These are phyloP conservation scores for slime mould (Dictyostelium discoideum) DNA, from an alignment of 78 protist species.

Conservation along the genomic window DNA sequence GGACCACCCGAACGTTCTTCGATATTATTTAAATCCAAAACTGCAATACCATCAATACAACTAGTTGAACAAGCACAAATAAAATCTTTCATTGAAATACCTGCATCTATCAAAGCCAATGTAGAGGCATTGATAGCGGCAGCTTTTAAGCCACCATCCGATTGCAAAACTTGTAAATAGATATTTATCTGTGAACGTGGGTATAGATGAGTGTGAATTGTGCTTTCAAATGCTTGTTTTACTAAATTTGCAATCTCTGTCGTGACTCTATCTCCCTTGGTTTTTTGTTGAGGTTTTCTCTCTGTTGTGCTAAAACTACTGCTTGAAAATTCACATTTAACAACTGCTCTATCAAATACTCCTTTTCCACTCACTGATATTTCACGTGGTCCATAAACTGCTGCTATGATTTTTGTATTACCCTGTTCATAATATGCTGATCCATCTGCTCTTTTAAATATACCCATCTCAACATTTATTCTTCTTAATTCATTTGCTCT, in stretches of 20 bases:
- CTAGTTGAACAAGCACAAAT: constrained; percentile 84
- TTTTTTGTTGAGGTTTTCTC: background rate
- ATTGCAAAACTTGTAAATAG: constrained; percentile 92
- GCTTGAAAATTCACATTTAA: constrained; percentile 84
- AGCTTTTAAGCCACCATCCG: constrained; percentile 93
- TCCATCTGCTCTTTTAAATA: constrained; percentile 92
- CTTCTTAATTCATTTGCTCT: constrained; percentile 89
- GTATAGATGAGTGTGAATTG: constrained; percentile 68
- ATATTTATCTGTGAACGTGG: constrained; percentile 95
- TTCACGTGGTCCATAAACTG: constrained; percentile 96
- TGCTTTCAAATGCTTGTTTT: constrained; percentile 85
- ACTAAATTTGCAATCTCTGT: constrained; percentile 80
- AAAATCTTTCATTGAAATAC: constrained; percentile 93
- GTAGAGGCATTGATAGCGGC: constrained; percentile 94
- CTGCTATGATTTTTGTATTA: constrained; percentile 92
- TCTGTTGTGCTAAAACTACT: constrained; percentile 90
- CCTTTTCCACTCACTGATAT: background rate
- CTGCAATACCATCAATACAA: constrained; percentile 76
- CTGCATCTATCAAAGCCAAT: constrained; percentile 96
- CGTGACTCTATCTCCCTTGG: constrained; percentile 38
- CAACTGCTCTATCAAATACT: constrained; percentile 80
- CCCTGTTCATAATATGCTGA: constrained; percentile 92
- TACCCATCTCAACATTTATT: constrained; percentile 52
- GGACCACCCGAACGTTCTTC: constrained; percentile 91
- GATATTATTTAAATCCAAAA: constrained; percentile 83